Base-by-base conservation (phyloP, 2,329 filamentous ascomycete species). In the Aspergillus spinulosporus region DNA sequence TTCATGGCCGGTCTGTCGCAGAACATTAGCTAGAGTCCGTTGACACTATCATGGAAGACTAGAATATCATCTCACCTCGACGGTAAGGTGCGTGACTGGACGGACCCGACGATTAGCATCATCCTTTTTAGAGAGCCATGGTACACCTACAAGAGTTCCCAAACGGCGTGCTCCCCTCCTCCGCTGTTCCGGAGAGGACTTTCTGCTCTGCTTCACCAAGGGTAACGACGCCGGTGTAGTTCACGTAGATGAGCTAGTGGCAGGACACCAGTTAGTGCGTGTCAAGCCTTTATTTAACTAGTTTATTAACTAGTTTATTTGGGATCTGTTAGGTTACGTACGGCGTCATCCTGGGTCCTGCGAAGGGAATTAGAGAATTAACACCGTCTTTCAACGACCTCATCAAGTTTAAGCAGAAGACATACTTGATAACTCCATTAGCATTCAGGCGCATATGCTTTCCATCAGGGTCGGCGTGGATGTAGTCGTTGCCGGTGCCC, bases 401-500 rank as follows among this genome's bases (percentile, higher is more conserved):
- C n/a, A 12, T 8, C 7, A 21, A 37, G 28, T 2, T 21, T n/a
- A 26, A 15, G 28, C 31, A 21, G 5, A 42, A 4, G 14, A 29
- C 14, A 42, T 64, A 78, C 75, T 72, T 74, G 36, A 76, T 54
- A 14, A 74, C 68, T 4, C 68, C 66, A 60, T 75, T 73, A 5
- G 74, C 74, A 62, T 77, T 65, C 59, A 78, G 61, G 3, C 76
- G 69, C 63, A 77, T 62, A 40, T 69, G 68, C 56, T 72, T 69
- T 5, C 70, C 70, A 55, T 74, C 72, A 3, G 74, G 66, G 57
- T 78, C 76, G 21, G 67, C 66, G 47, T 70, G 72, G 58, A 78
- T 76, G 58, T 76, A 77, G 56, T 78, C 76, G 51, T 73, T 72
- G 3, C 75, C 76, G 14, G 65, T 62, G 9, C 74, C 73, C 15